Evolutionary conservation across 2,329 filamentous ascomycete genomes (phyloP).

Genomic region (Zalaria obscura): DNA sequence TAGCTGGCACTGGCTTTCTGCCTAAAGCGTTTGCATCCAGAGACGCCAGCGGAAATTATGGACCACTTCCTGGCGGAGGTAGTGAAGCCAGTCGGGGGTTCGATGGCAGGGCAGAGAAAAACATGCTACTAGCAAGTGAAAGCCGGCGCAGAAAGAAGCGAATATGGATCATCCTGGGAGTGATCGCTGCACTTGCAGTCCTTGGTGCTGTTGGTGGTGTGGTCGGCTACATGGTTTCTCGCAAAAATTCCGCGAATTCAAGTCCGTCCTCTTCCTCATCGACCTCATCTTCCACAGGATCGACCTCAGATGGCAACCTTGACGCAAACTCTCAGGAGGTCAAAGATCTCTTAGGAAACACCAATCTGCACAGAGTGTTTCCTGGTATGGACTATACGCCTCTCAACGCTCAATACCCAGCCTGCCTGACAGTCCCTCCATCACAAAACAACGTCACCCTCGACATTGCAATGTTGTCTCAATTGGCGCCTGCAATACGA

Average conservation of each 20-base stretch:
- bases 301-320: constrained; percentile 43
- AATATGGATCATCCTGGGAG: constrained; percentile 52
- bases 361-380: constrained; percentile 79
- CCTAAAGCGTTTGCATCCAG: constrained; percentile 14
- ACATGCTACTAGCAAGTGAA: constrained; percentile 47
- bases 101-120: constrained; percentile 43
- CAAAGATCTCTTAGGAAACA: constrained; percentile 66
- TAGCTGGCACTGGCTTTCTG: constrained; percentile 26
- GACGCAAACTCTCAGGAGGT: constrained; percentile 64
- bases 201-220: constrained; percentile 61
- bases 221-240: constrained; percentile 51
- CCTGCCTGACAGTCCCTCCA: constrained; percentile 61
- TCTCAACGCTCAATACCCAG: constrained; percentile 78
- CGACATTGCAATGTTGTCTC: constrained; percentile 78
- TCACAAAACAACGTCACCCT: constrained; percentile 91
- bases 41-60: constrained; percentile 34
- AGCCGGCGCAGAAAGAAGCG: constrained; percentile 49
- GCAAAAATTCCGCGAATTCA: constrained; percentile 8
- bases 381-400: constrained; percentile 93
- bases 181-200: constrained; percentile 51
- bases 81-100: constrained; percentile 6
- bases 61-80: constrained; percentile 32
- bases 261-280: constrained; percentile 11
- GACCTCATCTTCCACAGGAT: constrained; percentile 6
- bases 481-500: constrained; percentile 75